A percentile compares a stretch with the other conserved stretches of the same genome.
Evolutionary conservation across 1,139 yeast species (phyloP).

Genomic region (Debaryomyces coudertii): DNA sequence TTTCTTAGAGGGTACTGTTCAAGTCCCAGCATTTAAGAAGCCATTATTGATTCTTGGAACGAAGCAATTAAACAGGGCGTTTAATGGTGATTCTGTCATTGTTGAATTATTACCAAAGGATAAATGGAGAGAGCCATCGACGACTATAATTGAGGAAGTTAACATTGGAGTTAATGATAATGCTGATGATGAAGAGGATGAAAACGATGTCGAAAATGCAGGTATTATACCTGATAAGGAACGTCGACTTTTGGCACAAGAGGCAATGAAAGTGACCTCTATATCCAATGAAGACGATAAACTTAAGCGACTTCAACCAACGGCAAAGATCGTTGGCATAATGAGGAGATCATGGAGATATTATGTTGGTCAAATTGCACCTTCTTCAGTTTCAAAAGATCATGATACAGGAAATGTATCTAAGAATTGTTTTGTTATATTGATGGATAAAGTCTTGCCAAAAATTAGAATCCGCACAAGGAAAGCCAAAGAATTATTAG

Average conservation of each 20-base stretch:
- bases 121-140: constrained; percentile 87
- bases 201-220: constrained; percentile 44
- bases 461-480: constrained; percentile 85
- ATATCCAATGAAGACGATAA: constrained; percentile 37
- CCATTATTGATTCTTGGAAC: constrained; percentile 85
- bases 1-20: constrained; percentile 83
- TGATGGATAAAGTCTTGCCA: constrained; percentile 90
- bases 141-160: constrained; percentile 77
- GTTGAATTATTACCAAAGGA: constrained; percentile 85
- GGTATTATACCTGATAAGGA: constrained; percentile 72
- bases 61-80: constrained; percentile 83
- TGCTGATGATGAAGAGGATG: constrained; percentile 56
- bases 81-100: constrained; percentile 89
- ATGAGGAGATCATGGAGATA: constrained; percentile 93
- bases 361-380: constrained; percentile 92
- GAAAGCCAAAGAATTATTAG: constrained; percentile 77
- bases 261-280: constrained; percentile 64
- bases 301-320: constrained; percentile 66
- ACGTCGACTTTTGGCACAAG: constrained; percentile 72
- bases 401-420: constrained; percentile 59
- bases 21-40: constrained; percentile 71
- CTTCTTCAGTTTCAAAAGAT: constrained; percentile 67
- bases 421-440: constrained; percentile 77
- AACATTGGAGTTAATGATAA: constrained; percentile 62
- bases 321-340: constrained; percentile 89